Evolutionary conservation across 441 rosid genomes (phyloP), one percentile per base, ranked within the genome.

Genomic region (Kokia cookei): DNA sequence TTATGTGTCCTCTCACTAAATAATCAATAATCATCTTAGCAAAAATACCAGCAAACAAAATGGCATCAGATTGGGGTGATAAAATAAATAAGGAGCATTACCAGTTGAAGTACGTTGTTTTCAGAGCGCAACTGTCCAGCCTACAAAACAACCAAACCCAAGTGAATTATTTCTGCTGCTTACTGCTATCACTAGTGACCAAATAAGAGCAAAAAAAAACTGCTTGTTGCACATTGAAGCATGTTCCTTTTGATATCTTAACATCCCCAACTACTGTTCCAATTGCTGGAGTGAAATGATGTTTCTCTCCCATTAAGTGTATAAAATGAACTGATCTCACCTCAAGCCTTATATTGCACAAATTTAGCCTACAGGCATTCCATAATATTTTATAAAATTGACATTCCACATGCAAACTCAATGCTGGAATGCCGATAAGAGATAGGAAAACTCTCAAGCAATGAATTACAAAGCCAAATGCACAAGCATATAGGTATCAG

Each of bases 61-160:
- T 29, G 14, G 65, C 35, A 57, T 67, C 45, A 73, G 14, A 80
- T 47, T n/a, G 29, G 73, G 32, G 12, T 2, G 58, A 69, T 62
- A 22, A 26, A 22, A 5, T 19, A 74, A 32, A 10, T 53, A 29
- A 51, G 61, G 61, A 62, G 81, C 19, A 61, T 82, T 91, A 94
- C 97, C 98, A 89, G 86, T 66, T 92, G 92, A 79, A 94, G 95
- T 86, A 92, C 43, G 69, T 80, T 85, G 77, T 93, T 92, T 82
- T 89, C 98, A 32, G 89, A 84, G 62, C 64, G 85, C 82, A 92
- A 74, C 61, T 76, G 89, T 60, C 87, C 83, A 57, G 63, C 89
- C 97, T 92, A 82, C 73, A 79, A 75, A 65, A 43, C 45, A 68
- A 50, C 40, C 69, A 75, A 75, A 63, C 29, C 26, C 48, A 68